phyloP scores from a whole-genome alignment of 2,329 filamentous ascomycete genomes.

The Stemphylium vesicarium region DNA sequence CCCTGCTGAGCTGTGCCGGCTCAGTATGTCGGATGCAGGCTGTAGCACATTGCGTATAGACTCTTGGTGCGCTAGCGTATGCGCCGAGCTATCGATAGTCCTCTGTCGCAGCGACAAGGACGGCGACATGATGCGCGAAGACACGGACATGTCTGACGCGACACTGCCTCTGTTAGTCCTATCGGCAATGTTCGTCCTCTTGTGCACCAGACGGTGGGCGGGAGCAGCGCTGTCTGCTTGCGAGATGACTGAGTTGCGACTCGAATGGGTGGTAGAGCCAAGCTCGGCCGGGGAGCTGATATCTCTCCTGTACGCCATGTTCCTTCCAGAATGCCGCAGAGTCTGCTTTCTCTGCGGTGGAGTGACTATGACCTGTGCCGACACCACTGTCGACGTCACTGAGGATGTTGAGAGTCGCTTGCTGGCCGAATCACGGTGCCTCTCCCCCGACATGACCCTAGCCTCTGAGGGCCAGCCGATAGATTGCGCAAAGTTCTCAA shows the following conservation, averaged over 20 bases:
- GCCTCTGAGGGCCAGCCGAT: conserved; percentile 57
- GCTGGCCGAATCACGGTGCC: conserved; percentile 38
- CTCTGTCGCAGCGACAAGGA: conserved; percentile 39
- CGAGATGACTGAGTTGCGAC: conserved; percentile 53
- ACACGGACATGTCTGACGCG: conserved; percentile 33
- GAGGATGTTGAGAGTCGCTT: conserved; percentile 60
- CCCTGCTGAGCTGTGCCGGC: conserved; percentile 34
- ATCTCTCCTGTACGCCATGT: conserved; percentile 57
- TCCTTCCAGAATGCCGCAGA: conserved; percentile 62
- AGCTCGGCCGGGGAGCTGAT: conserved; percentile 42
- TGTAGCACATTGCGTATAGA: conserved; percentile 41
- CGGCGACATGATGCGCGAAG: conserved; percentile 33
- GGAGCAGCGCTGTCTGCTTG: conserved; percentile 48
- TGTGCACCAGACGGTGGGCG: conserved; percentile 59
- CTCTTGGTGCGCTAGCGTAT: conserved; percentile 41
- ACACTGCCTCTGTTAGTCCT: conserved; percentile 43
- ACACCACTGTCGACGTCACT: conserved; percentile 60
- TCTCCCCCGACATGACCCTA: conserved; percentile 33
- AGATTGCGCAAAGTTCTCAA: conserved; percentile 57
- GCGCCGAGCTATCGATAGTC: conserved; percentile 38
- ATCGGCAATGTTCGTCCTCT: conserved; percentile 57
- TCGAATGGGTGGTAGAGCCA: conserved; percentile 53
- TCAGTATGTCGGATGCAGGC: conserved; percentile 44
- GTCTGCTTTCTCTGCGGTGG: conserved; percentile 54
- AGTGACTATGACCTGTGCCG: conserved; percentile 62